Conservation (phyloP, 2,329 filamentous ascomycete genomes). For the Leptographium flavum region DNA sequence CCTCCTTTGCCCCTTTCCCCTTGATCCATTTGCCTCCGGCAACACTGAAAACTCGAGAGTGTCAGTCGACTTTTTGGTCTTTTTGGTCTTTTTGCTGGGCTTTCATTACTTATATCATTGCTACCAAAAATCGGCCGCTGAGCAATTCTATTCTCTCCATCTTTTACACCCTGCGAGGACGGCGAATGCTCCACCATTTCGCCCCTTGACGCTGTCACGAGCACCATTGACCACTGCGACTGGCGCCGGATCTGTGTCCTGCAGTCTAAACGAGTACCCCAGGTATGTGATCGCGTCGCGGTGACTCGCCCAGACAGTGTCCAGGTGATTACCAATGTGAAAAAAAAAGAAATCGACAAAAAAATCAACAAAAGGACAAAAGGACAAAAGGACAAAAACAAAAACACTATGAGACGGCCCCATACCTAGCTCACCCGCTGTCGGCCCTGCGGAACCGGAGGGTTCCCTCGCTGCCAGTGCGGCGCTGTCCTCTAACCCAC, state of each 20-base stretch:
- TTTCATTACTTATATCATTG: neutral
- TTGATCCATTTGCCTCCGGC: neutral
- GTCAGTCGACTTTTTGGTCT: too few relatives aligned
- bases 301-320: neutral
- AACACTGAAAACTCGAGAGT: neutral
- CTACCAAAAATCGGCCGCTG: too few relatives aligned
- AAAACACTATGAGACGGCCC: too few relatives aligned
- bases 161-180: too few relatives aligned
- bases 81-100: neutral
- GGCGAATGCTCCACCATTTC: too few relatives aligned
- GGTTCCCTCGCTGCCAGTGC: neutral
- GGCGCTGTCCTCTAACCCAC: neutral
- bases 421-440: neutral
- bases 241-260: too few relatives aligned
- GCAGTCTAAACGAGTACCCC: too few relatives aligned
- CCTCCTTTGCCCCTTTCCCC: neutral
- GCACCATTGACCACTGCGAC: too few relatives aligned
- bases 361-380: neutral
- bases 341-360: neutral
- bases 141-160: too few relatives aligned
- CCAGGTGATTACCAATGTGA: neutral
- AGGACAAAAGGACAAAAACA: neutral
- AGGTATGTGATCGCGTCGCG: neutral
- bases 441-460: conserved; percentile 1
- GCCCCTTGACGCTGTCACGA: too few relatives aligned